These are phyloP conservation scores for Chaetoceros tenuissimus DNA, from an alignment of 108 stramenopile species.

Conservation along the genomic window DNA sequence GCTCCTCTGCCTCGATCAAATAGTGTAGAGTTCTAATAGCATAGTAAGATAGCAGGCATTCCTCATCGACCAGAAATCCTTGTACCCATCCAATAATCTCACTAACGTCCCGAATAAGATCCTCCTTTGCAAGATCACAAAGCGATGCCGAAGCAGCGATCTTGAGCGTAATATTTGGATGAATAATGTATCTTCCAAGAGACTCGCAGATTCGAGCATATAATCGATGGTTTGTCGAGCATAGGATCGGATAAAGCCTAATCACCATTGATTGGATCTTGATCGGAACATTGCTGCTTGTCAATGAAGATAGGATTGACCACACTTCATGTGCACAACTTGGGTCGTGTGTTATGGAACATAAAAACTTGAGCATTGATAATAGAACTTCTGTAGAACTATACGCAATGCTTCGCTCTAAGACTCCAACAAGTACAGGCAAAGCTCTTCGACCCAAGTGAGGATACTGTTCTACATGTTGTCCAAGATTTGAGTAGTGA, in stretches of 20 bases:
- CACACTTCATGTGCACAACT: conserved; percentile 62
- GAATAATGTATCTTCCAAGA: conserved; percentile 33
- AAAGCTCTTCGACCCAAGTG: conserved; percentile 32
- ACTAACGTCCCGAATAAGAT: conserved; percentile 54
- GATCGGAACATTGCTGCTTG: conserved; percentile 21
- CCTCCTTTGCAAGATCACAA: conserved; percentile 52
- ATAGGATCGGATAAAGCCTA: conserved; percentile 50
- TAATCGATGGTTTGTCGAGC: conserved; percentile 46
- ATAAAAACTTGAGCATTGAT: conserved; percentile 28
- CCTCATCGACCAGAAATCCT: conserved; percentile 27
- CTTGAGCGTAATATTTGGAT: conserved; percentile 25
- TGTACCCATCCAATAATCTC: conserved; percentile 38
- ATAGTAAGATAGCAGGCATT: conserved; percentile 28
- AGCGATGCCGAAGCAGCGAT: conserved; percentile 58
- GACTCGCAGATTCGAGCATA: conserved; percentile 53
- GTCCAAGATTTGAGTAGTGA: no score
- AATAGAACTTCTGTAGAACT: neutral
- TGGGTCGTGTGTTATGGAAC: conserved; percentile 41
- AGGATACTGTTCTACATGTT: conserved; percentile 25
- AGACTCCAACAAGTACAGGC: conserved; percentile 24
- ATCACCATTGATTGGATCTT: conserved; percentile 37
- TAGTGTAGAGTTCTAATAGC: conserved; percentile 44
- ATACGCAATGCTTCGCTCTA: neutral
- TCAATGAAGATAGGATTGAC: conserved; percentile 37
- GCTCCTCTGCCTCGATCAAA: conserved; percentile 47